These are phyloP conservation scores for Aspergillus hortae DNA, from an alignment of 2,329 filamentous ascomycete species.

Conservation along the genomic window DNA sequence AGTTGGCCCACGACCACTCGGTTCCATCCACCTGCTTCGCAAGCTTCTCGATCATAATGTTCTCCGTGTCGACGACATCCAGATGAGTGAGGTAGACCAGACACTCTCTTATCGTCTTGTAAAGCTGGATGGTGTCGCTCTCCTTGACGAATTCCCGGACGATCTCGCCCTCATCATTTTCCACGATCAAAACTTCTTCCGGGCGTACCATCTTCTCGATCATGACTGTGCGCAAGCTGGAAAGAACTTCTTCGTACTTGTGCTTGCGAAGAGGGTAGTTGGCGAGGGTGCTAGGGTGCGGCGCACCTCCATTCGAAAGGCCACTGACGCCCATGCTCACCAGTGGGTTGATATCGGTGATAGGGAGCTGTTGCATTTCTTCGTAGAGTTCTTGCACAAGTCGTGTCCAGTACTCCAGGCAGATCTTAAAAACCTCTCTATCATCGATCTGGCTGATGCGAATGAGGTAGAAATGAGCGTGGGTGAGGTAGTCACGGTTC, in stretches of 20 bases:
- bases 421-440: conserved; percentile 99
- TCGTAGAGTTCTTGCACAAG: conserved; percentile 97
- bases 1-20: conserved; percentile 99
- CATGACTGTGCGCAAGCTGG: conserved; percentile 94
- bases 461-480: conserved; percentile 97
- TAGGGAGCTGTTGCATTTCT: conserved; percentile 95
- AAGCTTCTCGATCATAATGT: conserved; percentile 99
- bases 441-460: conserved; percentile 98
- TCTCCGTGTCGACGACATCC: conserved; percentile 94
- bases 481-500: conserved; percentile 89
- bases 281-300: conserved; percentile 76
- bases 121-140: conserved; percentile 96
- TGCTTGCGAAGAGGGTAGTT: conserved; percentile 95
- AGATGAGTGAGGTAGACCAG: conserved; percentile 95
- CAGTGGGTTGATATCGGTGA: conserved; percentile 88
- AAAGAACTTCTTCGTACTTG: conserved; percentile 92
- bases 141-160: conserved; percentile 99
- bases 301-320: conserved; percentile 74
- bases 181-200: conserved; percentile 97
- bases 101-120: conserved; percentile 98
- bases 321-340: conserved; percentile 70
- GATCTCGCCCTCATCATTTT: conserved; percentile 98
- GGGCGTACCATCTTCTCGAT: conserved; percentile 99
- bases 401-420: conserved; percentile 98
- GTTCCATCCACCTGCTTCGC: conserved; percentile 89